These are phyloP conservation scores for Globisporangium emineosum DNA, from an alignment of 352 stramenopile species.

Conservation along the genomic window DNA sequence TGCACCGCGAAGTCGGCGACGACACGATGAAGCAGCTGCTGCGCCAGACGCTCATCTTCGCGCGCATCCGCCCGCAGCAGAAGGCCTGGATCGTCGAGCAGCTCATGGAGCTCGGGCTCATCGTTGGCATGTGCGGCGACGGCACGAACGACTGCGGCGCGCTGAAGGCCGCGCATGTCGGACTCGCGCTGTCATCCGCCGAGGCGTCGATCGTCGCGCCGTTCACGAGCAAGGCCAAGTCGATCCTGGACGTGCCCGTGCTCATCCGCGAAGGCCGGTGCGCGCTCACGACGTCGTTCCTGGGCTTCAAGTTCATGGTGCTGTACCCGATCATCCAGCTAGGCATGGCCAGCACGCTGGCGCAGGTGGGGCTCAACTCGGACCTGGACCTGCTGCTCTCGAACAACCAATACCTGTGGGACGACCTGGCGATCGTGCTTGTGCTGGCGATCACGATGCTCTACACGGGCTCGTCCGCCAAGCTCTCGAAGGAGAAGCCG, in stretches of 20 bases:
- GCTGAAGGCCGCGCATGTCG: constrained; percentile 84
- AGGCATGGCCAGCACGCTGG: constrained; percentile 34
- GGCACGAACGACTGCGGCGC: constrained; percentile 94
- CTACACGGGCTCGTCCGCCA: constrained; percentile 33
- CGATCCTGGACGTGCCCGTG: constrained; percentile 64
- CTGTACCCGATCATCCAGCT: constrained; percentile 65
- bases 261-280: constrained; percentile 84
- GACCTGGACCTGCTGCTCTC: constrained; percentile 37
- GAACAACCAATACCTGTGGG: constrained; percentile 63
- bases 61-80: constrained; percentile 46
- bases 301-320: constrained; percentile 59
- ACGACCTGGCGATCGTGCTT: constrained; percentile 51
- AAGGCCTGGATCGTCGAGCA: constrained; percentile 60
- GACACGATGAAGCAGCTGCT: constrained; percentile 41
- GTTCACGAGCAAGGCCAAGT: constrained; percentile 86
- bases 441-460: constrained; percentile 54
- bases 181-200: constrained; percentile 76
- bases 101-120: constrained; percentile 39
- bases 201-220: constrained; percentile 85
- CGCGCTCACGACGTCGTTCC: constrained; percentile 57
- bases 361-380: constrained; percentile 24
- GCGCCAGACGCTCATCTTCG: constrained; percentile 46
- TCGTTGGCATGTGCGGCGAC: constrained; percentile 92
- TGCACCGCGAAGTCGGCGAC: constrained; percentile 25
- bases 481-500: constrained; percentile 33